These are phyloP conservation scores for Beauveria australis DNA, from an alignment of 2,329 filamentous ascomycete species.

Conservation along the genomic window DNA sequence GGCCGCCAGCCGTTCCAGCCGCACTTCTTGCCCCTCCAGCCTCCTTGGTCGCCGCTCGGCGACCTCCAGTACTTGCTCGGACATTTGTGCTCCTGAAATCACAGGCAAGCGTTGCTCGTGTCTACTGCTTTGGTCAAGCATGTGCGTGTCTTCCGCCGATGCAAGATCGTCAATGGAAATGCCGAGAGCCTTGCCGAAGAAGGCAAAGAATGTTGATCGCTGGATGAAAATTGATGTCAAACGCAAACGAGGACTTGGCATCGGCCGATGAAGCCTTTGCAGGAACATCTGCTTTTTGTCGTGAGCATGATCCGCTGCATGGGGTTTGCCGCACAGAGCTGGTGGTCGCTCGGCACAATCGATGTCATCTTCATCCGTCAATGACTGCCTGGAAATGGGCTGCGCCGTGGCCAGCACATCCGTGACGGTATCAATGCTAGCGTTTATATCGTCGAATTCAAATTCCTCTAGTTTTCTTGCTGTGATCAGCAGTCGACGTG, in stretches of 20 bases:
- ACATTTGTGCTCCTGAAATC: neutral
- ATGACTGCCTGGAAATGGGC: neutral
- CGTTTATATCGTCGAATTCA: neutral
- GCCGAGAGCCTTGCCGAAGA: neutral
- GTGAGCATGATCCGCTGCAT: neutral
- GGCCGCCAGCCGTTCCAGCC: neutral
- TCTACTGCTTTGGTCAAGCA: neutral
- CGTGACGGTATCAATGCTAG: neutral
- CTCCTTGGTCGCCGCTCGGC: neutral
- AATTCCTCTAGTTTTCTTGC: conserved; percentile 5
- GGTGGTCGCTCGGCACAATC: neutral
- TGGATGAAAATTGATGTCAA: neutral
- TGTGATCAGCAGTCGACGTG: conserved; percentile 1
- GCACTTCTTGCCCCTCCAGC: neutral
- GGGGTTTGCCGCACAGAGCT: neutral
- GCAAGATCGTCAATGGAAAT: neutral
- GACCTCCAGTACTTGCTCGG: neutral
- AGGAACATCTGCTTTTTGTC: neutral
- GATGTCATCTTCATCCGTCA: neutral
- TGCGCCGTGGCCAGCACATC: neutral
- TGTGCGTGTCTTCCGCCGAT: neutral
- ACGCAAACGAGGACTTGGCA: neutral
- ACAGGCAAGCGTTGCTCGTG: neutral
- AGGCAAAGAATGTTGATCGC: neutral
- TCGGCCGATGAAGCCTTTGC: neutral